phyloP scores from a whole-genome alignment of 768 basidiomycete genomes.

The Suillus ampliporus region DNA sequence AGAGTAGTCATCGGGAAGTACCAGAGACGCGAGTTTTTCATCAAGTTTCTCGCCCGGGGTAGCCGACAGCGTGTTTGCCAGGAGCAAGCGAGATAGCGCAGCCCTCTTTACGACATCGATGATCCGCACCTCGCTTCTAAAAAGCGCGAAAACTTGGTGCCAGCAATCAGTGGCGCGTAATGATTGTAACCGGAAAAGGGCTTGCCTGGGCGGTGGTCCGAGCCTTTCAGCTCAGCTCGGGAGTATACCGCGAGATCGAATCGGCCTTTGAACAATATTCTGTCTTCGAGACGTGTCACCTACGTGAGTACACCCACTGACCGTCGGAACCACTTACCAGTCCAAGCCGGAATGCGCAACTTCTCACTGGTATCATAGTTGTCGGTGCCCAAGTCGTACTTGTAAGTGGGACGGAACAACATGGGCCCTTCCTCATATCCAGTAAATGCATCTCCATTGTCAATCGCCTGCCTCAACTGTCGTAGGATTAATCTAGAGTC shows the following conservation, averaged over 20 bases:
- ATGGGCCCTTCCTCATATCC: conserved; percentile 91
- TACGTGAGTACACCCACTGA: conserved; percentile 14
- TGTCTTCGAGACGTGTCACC: conserved; percentile 60
- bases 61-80: conserved; percentile 67
- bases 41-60: conserved; percentile 71
- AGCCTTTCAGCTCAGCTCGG: conserved; percentile 84
- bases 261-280: conserved; percentile 85
- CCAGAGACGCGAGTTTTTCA: conserved; percentile 68
- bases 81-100: conserved; percentile 67
- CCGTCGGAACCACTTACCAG: conserved; percentile 58
- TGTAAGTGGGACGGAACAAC: conserved; percentile 94
- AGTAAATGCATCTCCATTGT: conserved; percentile 71
- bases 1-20: conserved; percentile 49
- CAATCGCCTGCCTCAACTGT: conserved; percentile 78
- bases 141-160: conserved; percentile 78
- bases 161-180: background rate
- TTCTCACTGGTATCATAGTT: conserved; percentile 96
- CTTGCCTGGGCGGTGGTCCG: conserved; percentile 93
- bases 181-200: conserved; percentile 1
- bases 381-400: conserved; percentile 83
- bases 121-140: conserved; percentile 76
- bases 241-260: conserved; percentile 83
- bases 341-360: conserved; percentile 96
- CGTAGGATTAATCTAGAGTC: conserved; percentile 12
- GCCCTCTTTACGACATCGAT: conserved; percentile 80